These are phyloP conservation scores for Scedosporium apiospermum DNA, from an alignment of 2,329 filamentous ascomycete genomes.

Conservation along the genomic window DNA sequence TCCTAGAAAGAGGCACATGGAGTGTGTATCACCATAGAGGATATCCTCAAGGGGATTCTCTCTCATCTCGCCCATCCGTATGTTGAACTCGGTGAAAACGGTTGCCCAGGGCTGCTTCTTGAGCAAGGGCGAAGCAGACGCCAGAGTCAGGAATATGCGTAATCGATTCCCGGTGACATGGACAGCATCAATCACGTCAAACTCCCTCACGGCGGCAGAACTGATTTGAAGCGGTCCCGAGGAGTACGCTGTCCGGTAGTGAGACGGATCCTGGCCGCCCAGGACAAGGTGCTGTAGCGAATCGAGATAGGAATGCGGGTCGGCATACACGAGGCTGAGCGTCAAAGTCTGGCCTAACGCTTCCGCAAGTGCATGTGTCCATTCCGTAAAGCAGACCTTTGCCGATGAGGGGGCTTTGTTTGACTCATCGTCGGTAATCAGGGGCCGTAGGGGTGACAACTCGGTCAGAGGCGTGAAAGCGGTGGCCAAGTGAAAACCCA, in stretches of 20 bases:
- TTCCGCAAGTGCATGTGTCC: slow-evolving; percentile 30
- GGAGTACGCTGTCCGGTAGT: slow-evolving; percentile 32
- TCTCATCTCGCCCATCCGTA: slow-evolving; percentile 18
- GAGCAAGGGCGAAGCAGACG: slow-evolving; percentile 38
- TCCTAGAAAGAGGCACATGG: slow-evolving; percentile 40
- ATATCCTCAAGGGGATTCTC: slow-evolving; percentile 26
- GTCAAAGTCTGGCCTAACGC: slow-evolving; percentile 18
- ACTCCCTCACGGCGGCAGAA: slow-evolving; percentile 27
- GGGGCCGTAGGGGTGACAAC: slow-evolving; percentile 26
- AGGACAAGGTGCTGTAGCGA: slow-evolving; percentile 32
- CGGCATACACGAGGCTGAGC: slow-evolving; percentile 36
- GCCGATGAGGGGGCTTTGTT: slow-evolving; percentile 24
- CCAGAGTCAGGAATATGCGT: slow-evolving; percentile 24
- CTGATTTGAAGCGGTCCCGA: slow-evolving; percentile 21
- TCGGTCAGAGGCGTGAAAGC: slow-evolving; percentile 29
- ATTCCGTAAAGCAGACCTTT: slow-evolving; percentile 34
- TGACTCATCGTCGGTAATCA: slow-evolving; percentile 6
- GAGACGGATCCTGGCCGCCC: slow-evolving; percentile 23
- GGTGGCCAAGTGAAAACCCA: slow-evolving; percentile 47
- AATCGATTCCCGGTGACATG: slow-evolving; percentile 29
- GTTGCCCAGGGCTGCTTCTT: slow-evolving; percentile 30
- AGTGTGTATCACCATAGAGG: slow-evolving; percentile 35
- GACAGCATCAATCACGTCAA: slow-evolving; percentile 48
- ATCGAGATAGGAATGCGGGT: slow-evolving; percentile 42
- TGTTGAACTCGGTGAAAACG: slow-evolving; percentile 37